phyloP scores from a whole-genome alignment of 306 rosid species.

The Prunus mongolica region DNA sequence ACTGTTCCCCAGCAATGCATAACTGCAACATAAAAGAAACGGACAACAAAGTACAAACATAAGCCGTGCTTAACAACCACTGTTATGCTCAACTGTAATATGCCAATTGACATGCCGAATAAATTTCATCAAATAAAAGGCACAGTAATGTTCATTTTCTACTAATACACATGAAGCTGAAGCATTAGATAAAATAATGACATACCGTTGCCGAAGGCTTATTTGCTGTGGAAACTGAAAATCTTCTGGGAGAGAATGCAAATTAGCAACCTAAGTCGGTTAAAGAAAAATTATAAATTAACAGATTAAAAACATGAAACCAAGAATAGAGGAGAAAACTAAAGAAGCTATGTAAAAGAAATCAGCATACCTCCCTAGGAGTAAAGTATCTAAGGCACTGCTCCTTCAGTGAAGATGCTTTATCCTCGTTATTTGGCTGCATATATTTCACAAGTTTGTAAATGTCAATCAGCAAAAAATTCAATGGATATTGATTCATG shows the following conservation, averaged over 20 bases:
- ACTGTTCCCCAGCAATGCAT: conserved; percentile 87
- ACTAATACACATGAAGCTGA: background rate
- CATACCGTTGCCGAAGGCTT: conserved; percentile 83
- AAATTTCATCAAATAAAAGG: background rate
- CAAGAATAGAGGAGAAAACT: conserved; percentile 5
- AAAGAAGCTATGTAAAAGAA: background rate
- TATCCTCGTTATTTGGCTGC: conserved; percentile 73
- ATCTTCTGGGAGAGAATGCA: conserved; percentile 79
- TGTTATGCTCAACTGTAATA: background rate
- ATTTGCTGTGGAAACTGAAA: conserved; percentile 74
- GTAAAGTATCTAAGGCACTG: conserved; percentile 79
- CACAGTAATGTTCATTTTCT: background rate
- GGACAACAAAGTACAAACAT: background rate
- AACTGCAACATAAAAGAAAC: conserved; percentile 41
- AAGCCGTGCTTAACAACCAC: background rate
- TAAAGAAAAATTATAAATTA: conserved; percentile 6
- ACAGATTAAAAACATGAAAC: conserved; percentile 1
- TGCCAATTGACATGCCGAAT: background rate
- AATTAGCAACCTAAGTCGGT: conserved; percentile 66
- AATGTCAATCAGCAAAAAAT: background rate
- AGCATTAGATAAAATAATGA: background rate
- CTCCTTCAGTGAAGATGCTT: conserved; percentile 60
- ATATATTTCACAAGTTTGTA: conserved; percentile 13
- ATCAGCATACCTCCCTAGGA: conserved; percentile 74
- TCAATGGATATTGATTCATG: background rate